Evolutionary conservation across 257 asterid genomes (phyloP).

Genomic region (Solanum gandarillasii): DNA sequence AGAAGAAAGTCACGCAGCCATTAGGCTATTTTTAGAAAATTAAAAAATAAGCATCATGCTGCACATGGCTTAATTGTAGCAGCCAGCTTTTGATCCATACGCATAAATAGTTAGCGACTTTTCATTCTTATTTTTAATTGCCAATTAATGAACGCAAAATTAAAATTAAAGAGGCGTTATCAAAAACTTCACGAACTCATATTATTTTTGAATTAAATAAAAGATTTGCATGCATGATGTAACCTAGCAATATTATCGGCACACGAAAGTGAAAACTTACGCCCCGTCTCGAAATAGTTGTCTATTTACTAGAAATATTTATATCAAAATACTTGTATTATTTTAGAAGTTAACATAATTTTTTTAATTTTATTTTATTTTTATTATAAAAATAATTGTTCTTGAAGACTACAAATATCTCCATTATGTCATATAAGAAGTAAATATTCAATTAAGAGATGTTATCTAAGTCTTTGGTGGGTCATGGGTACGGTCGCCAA

Average conservation of each 20-base stretch:
- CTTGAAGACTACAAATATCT: too few species aligned
- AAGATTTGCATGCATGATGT: not conserved
- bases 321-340: too few species aligned
- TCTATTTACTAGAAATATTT: too few species aligned
- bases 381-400: too few species aligned
- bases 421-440: too few species aligned
- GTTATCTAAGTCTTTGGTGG: too few species aligned
- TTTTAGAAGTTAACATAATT: not conserved
- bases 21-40: not conserved
- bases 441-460: too few species aligned
- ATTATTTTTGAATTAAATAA: not conserved
- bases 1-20: not conserved
- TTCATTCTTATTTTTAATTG: not conserved
- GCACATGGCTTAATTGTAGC: not conserved
- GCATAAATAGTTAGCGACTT: not conserved
- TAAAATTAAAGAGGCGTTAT: not conserved
- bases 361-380: too few species aligned
- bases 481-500: too few species aligned
- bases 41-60: not conserved
- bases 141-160: not conserved
- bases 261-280: not conserved
- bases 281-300: not conserved
- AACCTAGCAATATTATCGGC: not conserved
- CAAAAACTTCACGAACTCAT: not conserved
- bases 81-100: not conserved